phyloP scores from a whole-genome alignment of 768 basidiomycete genomes.

The Lactarius pseudohatsudake region DNA sequence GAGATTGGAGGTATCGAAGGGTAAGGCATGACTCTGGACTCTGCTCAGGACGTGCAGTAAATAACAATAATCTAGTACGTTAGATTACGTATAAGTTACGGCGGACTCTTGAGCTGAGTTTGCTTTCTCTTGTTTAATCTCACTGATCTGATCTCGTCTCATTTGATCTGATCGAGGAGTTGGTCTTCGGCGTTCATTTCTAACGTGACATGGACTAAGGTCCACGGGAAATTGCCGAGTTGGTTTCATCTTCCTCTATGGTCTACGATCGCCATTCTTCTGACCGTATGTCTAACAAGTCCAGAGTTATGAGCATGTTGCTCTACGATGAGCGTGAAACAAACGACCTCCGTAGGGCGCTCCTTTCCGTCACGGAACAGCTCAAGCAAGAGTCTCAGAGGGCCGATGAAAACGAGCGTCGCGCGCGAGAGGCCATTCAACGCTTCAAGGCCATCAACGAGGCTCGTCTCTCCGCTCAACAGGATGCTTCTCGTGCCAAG shows the following conservation, averaged over 20 bases:
- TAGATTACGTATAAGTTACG: neutral
- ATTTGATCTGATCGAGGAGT: neutral
- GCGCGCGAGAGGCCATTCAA: conserved; percentile 36
- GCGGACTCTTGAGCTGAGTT: conserved; percentile 29
- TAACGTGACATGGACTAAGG: neutral
- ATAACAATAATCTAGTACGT: conserved; percentile 2
- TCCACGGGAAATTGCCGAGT: conserved; percentile 9
- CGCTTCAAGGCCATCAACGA: conserved; percentile 37
- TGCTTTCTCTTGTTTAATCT: neutral
- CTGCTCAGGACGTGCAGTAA: neutral
- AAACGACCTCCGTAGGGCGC: conserved; percentile 40
- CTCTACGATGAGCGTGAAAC: conserved; percentile 44
- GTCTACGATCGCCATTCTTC: conserved; percentile 19
- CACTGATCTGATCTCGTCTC: neutral
- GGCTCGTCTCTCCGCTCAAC: conserved; percentile 35
- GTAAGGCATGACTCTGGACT: conserved; percentile 14
- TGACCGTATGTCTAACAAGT: conserved; percentile 26
- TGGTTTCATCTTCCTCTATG: conserved; percentile 17
- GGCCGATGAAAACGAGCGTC: conserved; percentile 38
- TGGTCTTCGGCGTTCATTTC: neutral
- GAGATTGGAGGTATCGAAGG: conserved; percentile 20
- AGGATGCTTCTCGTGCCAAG: conserved; percentile 36
- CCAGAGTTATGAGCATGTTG: conserved; percentile 32
- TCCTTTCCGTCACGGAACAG: conserved; percentile 41
- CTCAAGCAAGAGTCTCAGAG: conserved; percentile 41